These are phyloP conservation scores for Achaetomiella virescens DNA, from an alignment of 495 filamentous ascomycete genomes.

Conservation along the genomic window DNA sequence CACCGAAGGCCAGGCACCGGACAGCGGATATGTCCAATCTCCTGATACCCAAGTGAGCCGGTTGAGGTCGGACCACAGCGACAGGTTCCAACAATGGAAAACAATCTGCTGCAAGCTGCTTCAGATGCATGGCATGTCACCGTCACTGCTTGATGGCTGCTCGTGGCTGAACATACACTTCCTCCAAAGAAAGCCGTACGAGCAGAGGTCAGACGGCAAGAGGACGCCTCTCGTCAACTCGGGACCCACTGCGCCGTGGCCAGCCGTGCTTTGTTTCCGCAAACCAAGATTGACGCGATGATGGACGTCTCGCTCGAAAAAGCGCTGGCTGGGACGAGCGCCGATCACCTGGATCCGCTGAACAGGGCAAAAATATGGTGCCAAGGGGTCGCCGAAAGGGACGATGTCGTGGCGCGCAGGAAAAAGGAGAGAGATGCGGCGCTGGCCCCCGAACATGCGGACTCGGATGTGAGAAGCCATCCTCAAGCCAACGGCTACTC, in stretches of 20 bases:
- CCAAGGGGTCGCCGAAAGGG: conserved; percentile 40
- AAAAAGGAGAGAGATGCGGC: conserved; percentile 49
- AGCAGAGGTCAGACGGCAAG: conserved; percentile 37
- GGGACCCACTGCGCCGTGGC: conserved; percentile 41
- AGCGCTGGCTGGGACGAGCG: conserved; percentile 2
- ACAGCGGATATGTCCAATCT: conserved; percentile 35
- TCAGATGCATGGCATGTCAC: conserved; percentile 37
- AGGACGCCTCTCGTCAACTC: conserved; percentile 32
- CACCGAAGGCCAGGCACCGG: conserved; percentile 19
- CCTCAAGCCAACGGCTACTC: conserved; percentile 33
- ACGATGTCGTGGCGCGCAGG: conserved; percentile 40
- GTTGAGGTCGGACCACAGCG: conserved; percentile 31
- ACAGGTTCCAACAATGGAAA: conserved; percentile 36
- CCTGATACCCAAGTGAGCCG: conserved; percentile 41
- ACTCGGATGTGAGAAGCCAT: conserved; percentile 30
- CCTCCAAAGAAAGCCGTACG: conserved; percentile 30
- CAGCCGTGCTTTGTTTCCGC: conserved; percentile 45
- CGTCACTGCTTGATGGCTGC: conserved; percentile 30
- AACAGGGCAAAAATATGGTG: conserved; percentile 66
- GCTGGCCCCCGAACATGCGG: conserved; percentile 36
- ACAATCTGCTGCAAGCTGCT: conserved; percentile 36
- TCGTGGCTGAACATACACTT: conserved; percentile 35
- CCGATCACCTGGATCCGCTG: conserved; percentile 52
- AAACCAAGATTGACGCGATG: conserved; percentile 26
- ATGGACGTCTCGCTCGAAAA: conserved; percentile 18